A percentile compares a stretch with the other conserved stretches of the same genome.
Evolutionary conservation across 176 grass and related monocot genomes (phyloP).

Genomic region (Chrysopogon serrulatus): DNA sequence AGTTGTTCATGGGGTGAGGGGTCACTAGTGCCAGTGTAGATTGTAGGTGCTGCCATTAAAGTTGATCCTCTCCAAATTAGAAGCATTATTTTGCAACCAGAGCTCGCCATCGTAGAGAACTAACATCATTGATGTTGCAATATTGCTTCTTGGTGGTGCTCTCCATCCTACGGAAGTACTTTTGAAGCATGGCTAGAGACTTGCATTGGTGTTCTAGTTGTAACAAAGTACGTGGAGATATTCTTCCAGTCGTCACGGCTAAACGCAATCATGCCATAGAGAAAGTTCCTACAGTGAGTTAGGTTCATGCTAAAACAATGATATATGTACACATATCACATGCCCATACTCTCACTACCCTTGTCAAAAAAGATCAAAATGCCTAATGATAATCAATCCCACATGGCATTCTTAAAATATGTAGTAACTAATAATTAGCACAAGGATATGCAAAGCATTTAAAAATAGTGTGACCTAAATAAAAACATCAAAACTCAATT

Average conservation of each 20-base stretch:
- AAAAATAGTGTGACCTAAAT: no score
- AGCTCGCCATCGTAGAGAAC: not conserved
- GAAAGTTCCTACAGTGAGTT: not conserved
- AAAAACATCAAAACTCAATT: not conserved
- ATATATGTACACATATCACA: not conserved
- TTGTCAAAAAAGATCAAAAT: not conserved
- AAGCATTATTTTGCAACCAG: not conserved
- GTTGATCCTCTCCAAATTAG: not conserved
- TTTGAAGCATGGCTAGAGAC: not conserved
- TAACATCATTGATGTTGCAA: conserved; percentile 7
- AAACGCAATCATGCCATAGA: not conserved
- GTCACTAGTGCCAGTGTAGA: no score
- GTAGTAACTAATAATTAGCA: no score
- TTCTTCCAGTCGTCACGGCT: conserved; percentile 6
- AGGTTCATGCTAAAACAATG: not conserved
- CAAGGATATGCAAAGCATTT: no score
- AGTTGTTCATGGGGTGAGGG: not conserved
- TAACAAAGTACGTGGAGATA: conserved; percentile 22
- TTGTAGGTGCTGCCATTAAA: not conserved
- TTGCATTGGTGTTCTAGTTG: not conserved
- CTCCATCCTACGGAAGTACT: not conserved
- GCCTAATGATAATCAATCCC: not conserved
- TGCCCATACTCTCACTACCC: not conserved
- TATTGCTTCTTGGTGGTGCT: not conserved
- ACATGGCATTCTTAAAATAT: no score